These are phyloP conservation scores for Gossypium trilobum DNA, from an alignment of 441 rosid genomes.

Conservation along the genomic window DNA sequence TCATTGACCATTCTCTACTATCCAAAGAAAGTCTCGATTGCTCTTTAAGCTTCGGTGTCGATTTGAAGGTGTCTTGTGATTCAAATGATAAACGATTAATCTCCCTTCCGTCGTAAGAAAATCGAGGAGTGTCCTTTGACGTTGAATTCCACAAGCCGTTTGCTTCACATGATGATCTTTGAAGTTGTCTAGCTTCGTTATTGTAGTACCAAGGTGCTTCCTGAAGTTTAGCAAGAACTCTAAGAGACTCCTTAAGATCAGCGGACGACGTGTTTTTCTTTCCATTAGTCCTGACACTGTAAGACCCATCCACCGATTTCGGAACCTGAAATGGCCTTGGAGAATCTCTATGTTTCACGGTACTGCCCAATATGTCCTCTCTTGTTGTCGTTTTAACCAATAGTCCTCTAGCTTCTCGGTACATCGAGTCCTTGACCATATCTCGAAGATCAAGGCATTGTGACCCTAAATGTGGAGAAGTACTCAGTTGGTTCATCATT, in stretches of 20 bases:
- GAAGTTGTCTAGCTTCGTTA: constrained; percentile 36
- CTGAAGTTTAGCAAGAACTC: constrained; percentile 48
- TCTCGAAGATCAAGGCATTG: constrained; percentile 63
- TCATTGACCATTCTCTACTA: constrained; percentile 43
- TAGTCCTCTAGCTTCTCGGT: constrained; percentile 68
- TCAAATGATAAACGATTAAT: constrained; percentile 49
- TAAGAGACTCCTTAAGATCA: constrained; percentile 58
- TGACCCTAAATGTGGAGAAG: constrained; percentile 39
- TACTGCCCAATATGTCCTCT: constrained; percentile 34
- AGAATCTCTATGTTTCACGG: constrained; percentile 45
- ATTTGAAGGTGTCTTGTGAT: constrained; percentile 47
- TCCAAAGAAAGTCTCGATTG: constrained; percentile 71
- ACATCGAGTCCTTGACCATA: constrained; percentile 82
- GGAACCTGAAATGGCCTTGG: constrained; percentile 47
- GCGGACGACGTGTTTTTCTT: constrained; percentile 46
- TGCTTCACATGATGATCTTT: constrained; percentile 26
- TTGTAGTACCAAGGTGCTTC: constrained; percentile 54
- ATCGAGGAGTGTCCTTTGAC: constrained; percentile 48
- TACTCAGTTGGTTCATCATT: constrained; percentile 37
- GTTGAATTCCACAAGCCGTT: constrained; percentile 27
- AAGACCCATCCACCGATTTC: constrained; percentile 26
- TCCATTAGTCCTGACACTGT: constrained; percentile 27
- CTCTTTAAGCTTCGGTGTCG: constrained; percentile 56
- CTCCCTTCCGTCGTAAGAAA: constrained; percentile 57
- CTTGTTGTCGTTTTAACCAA: constrained; percentile 35